Evolutionary conservation across 2,329 filamentous ascomycete genomes (phyloP).

Genomic region (Pseudocercospora vitis): DNA sequence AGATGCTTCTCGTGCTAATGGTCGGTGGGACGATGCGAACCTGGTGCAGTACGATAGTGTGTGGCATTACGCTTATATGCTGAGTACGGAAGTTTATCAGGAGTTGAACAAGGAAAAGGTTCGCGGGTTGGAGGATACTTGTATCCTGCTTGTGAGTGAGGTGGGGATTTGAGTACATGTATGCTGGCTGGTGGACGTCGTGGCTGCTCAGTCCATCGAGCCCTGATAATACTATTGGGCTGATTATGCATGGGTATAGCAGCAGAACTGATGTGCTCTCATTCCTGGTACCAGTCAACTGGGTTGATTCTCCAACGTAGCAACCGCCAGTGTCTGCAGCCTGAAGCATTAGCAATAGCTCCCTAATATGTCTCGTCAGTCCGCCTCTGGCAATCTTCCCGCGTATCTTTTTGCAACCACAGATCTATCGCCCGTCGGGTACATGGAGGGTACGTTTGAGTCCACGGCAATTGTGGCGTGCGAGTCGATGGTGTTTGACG

Average conservation of each 20-base stretch:
- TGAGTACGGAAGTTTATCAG: conserved; percentile 21
- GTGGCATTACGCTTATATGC: conserved; percentile 26
- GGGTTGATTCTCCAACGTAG: too few species aligned
- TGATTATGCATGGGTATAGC: too few species aligned
- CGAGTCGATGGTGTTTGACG: neutral
- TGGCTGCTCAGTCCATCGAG: too few species aligned
- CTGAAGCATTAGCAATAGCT: too few species aligned
- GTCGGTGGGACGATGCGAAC: conserved; percentile 20
- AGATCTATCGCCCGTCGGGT: neutral
- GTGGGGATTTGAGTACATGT: conserved; percentile 1
- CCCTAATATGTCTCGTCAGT: too few species aligned
- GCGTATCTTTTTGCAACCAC: too few species aligned
- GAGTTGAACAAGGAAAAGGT: conserved; percentile 23
- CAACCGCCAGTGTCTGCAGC: too few species aligned
- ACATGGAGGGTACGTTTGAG: neutral
- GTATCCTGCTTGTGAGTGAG: conserved; percentile 25
- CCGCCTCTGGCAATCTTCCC: too few species aligned
- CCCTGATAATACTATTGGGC: too few species aligned
- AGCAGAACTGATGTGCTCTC: too few species aligned
- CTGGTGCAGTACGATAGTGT: conserved; percentile 26
- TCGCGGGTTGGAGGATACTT: conserved; percentile 23
- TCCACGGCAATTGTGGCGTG: neutral
- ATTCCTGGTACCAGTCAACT: too few species aligned
- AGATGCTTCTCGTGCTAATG: neutral
- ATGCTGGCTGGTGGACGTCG: too few species aligned